Conservation (phyloP, 106 monocot species). For the Platanthera guangdongensis region DNA sequence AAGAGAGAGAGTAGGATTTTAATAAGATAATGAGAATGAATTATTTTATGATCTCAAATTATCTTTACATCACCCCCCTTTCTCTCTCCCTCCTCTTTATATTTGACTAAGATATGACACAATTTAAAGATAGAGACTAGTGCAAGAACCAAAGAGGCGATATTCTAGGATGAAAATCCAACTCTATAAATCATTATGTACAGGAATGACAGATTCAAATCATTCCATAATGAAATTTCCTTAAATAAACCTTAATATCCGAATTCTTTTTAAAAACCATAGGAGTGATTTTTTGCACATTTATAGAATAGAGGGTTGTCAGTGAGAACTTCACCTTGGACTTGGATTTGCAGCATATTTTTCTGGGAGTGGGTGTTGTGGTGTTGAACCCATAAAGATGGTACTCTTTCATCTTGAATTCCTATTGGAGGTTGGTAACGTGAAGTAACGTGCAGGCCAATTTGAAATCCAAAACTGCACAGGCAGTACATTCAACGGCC, state of each 20-base stretch:
- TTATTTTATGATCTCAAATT: no score
- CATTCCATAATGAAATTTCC: neutral
- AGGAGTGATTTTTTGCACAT: neutral
- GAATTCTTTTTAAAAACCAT: neutral
- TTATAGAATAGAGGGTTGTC: neutral
- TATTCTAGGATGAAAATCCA: no score
- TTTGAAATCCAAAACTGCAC: neutral
- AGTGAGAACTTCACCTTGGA: neutral
- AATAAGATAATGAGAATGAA: no score
- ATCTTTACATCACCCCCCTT: no score
- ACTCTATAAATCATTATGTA: no score
- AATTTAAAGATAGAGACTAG: no score
- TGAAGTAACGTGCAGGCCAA: neutral
- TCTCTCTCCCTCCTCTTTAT: no score
- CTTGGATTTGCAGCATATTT: neutral
- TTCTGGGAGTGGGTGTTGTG: neutral
- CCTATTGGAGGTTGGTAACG: neutral
- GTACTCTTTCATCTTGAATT: neutral
- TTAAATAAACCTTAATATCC: neutral
- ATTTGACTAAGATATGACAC: no score
- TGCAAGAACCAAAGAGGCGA: no score
- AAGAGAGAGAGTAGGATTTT: no score
- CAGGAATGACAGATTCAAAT: no score
- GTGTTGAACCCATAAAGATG: neutral
- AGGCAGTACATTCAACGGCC: neutral